Evolutionary conservation across 306 rosid species (phyloP), one percentile per base, ranked within the genome.

Genomic region (Trifolium repens): DNA sequence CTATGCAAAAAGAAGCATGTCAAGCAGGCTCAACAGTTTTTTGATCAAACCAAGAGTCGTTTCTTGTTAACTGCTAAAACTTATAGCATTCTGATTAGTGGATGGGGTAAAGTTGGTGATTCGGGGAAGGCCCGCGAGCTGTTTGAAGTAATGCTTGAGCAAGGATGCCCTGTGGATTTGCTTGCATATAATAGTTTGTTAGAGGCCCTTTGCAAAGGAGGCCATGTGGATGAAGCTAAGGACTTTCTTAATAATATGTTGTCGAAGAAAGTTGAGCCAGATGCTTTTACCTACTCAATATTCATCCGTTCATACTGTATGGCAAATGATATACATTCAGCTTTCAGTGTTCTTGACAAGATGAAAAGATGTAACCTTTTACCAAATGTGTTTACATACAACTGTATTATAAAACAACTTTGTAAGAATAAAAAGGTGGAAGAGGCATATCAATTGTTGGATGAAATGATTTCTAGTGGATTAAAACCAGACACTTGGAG

Each of bases 371-470:
- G 72, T 46, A 49, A 81, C 73, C 88, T 94, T 73, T 71, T 77
- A 70, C 91, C 94, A 7, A 90, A 90, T 78, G 91, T 85, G 76
- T 91, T 78, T 70, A 82, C 98, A 8, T 94, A 90, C 83, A 94
- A 94, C 79, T 83, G 87, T 49, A 53, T 94, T 46, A 88, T 94
- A 81, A 91, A 87, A 84, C 93, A 78, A 37, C 93, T 91, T 35
- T 90, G 97, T 82, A 90, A 94, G 84, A 85, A 86, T 59, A 86
- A 91, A 22, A 85, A 77, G 37, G 87, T 86, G 76, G 97, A 94
- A 71, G 96, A 94, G 77, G 97, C 97, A n/a, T 91, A 91, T 81
- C 80, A 88, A 24, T 81, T 94, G 86, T 64, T 94, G 75, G 94
- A 90, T 66, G 96, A 94, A 83, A 94, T 94, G 96, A 84, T 87